Evolutionary conservation across 768 basidiomycete genomes (phyloP).

Genomic region (Amanita molliuscula): DNA sequence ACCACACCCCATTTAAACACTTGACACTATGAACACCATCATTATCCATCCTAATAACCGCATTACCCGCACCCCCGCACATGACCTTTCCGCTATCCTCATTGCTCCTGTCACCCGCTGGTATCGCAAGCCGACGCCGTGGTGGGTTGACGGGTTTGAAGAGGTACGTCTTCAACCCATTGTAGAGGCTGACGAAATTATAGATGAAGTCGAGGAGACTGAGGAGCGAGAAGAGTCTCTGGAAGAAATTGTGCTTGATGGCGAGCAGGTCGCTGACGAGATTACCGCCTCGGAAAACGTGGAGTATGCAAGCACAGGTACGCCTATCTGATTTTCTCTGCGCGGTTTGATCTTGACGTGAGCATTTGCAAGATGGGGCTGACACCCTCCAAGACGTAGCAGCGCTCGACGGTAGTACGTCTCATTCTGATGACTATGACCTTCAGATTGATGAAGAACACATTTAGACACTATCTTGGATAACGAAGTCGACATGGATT

Average conservation of each 20-base stretch:
- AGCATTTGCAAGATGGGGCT: not conserved
- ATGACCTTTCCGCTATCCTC: too few relatives aligned
- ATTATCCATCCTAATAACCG: too few relatives aligned
- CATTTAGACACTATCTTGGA: not conserved
- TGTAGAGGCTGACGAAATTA: not conserved
- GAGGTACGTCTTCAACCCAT: not conserved
- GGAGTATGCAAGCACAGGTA: not conserved
- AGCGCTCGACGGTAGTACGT: not conserved
- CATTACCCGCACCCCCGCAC: too few relatives aligned
- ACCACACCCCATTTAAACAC: too few relatives aligned
- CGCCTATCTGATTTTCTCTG: not conserved
- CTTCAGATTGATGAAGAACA: not conserved
- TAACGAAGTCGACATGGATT: not conserved
- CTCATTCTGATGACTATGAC: too few relatives aligned
- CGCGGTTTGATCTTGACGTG: not conserved
- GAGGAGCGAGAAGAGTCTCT: not conserved
- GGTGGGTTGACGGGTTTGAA: not conserved
- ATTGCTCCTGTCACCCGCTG: too few relatives aligned
- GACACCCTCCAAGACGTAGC: not conserved
- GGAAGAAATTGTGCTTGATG: not conserved
- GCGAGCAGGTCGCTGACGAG: not conserved
- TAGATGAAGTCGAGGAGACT: not conserved
- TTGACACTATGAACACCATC: too few relatives aligned
- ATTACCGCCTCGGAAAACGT: not conserved
- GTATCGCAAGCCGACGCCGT: slow-evolving; percentile 1